Evolutionary conservation across 495 filamentous ascomycete species (phyloP).

Genomic region (Talaromyces trachyspermus): DNA sequence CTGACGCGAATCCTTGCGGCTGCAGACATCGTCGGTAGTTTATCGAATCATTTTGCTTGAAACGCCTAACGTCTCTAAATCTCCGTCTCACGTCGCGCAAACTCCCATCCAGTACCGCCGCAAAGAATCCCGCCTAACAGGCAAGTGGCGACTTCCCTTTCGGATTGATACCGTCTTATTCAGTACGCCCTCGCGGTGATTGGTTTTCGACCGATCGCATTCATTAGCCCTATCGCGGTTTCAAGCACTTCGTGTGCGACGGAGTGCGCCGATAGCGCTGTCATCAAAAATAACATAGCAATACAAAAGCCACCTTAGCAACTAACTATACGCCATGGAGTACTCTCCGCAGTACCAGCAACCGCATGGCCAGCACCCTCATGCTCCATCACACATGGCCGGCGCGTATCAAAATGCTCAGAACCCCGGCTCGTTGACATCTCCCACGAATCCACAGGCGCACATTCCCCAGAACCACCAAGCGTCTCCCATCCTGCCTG

Average conservation of each 20-base stretch:
- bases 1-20: slow-evolving; percentile 35
- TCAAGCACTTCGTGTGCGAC: slow-evolving; percentile 26
- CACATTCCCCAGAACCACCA: slow-evolving; percentile 46
- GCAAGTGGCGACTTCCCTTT: not conserved
- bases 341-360: slow-evolving; percentile 50
- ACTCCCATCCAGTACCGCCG: not conserved
- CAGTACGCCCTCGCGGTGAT: not conserved
- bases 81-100: slow-evolving; percentile 21
- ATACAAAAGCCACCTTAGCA: too few relatives aligned
- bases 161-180: slow-evolving; percentile 11
- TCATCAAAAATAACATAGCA: slow-evolving; percentile 8
- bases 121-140: slow-evolving; percentile 1
- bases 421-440: slow-evolving; percentile 42
- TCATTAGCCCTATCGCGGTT: slow-evolving; percentile 8
- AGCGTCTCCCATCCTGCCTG: slow-evolving; percentile 47
- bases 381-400: slow-evolving; percentile 43
- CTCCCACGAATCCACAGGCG: slow-evolving; percentile 44
- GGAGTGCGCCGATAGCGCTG: slow-evolving; percentile 12
- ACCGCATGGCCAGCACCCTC: slow-evolving; percentile 48
- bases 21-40: slow-evolving; percentile 31
- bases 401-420: slow-evolving; percentile 41
- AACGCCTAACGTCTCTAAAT: slow-evolving; percentile 19
- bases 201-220: slow-evolving; percentile 5
- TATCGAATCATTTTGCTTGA: slow-evolving; percentile 37
- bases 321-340: slow-evolving; percentile 32